Percentiles rank a stretch among this genome's conserved stretches.
phyloP scores from a whole-genome alignment of 2,329 filamentous ascomycete genomes.

The Dothistroma pini region DNA sequence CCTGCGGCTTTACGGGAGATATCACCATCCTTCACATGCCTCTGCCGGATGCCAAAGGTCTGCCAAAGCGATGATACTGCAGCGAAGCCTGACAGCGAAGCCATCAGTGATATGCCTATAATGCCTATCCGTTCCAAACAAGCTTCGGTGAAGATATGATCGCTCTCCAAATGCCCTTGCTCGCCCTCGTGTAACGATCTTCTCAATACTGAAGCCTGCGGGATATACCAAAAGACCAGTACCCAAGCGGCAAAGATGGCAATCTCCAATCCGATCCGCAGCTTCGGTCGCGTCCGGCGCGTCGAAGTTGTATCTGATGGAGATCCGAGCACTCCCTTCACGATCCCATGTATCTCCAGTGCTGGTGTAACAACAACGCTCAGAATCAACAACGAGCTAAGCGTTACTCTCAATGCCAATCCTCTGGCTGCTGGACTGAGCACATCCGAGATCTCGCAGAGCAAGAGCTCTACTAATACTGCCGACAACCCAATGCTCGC shows the following conservation, averaged over 20 bases:
- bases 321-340: constrained; percentile 50
- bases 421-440: constrained; percentile 65
- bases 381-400: constrained; percentile 67
- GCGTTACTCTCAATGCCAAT: constrained; percentile 64
- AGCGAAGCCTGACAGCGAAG: constrained; percentile 80
- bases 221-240: constrained; percentile 64
- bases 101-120: constrained; percentile 83
- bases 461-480: constrained; percentile 73
- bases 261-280: constrained; percentile 51
- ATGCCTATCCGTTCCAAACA: constrained; percentile 68
- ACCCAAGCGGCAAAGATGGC: constrained; percentile 66
- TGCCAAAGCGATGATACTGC: constrained; percentile 88
- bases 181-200: constrained; percentile 42
- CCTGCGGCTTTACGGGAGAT: constrained; percentile 74
- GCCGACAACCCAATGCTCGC: constrained; percentile 72
- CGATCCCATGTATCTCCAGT: constrained; percentile 62
- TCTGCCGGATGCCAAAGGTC: constrained; percentile 64
- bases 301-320: constrained; percentile 63
- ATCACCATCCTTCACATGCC: constrained; percentile 62
- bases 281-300: constrained; percentile 53
- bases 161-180: constrained; percentile 31
- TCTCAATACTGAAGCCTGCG: constrained; percentile 35
- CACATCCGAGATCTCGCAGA: constrained; percentile 78
- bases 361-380: constrained; percentile 74
- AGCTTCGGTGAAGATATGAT: constrained; percentile 51